A percentile compares a stretch with the other conserved stretches of the same genome.
Evolutionary conservation across 345 rosid genomes (phyloP).

Genomic region (Citrus medica): DNA sequence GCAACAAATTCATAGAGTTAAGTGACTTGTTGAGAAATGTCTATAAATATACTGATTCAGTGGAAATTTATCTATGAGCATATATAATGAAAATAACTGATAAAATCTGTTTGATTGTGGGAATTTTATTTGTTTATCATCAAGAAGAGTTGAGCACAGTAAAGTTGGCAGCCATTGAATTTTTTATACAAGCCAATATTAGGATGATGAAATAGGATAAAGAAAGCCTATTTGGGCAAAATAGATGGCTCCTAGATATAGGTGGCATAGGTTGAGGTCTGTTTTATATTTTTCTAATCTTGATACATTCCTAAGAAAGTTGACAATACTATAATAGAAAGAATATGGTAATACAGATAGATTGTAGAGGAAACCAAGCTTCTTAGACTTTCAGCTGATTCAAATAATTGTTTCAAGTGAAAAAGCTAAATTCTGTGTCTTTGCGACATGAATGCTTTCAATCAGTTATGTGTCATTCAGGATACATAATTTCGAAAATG

Average conservation of each 20-base stretch:
- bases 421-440: neutral
- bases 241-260: neutral
- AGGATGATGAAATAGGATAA: neutral
- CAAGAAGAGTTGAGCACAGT: neutral
- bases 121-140: neutral
- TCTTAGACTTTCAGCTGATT: neutral
- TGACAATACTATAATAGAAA: neutral
- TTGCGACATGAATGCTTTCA: neutral
- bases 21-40: neutral
- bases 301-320: neutral
- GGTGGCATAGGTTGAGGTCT: neutral
- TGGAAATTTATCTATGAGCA: neutral
- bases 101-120: neutral
- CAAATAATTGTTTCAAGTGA: neutral
- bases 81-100: neutral
- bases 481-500: neutral
- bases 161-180: neutral
- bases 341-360: neutral
- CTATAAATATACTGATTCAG: neutral
- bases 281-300: neutral
- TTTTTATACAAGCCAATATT: neutral
- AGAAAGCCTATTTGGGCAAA: neutral
- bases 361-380: neutral
- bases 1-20: neutral
- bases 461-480: neutral